Percentiles rank a stretch among this genome's conserved stretches.
phyloP scores from a whole-genome alignment of 768 basidiomycete species.

The Trametes maxima region DNA sequence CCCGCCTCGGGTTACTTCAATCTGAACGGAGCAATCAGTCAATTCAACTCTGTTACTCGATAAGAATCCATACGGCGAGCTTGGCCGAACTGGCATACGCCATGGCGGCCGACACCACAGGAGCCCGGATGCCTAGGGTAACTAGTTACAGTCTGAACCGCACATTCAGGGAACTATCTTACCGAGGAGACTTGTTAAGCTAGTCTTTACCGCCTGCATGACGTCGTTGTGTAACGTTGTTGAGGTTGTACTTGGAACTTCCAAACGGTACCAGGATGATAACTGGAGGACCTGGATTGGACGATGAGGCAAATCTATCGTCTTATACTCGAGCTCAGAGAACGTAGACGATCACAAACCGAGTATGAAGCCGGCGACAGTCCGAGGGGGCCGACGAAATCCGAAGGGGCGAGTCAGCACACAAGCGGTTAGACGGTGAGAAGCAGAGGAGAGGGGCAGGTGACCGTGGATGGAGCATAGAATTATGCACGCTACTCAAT shows the following conservation, averaged over 20 bases:
- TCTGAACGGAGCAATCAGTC: constrained; percentile 44
- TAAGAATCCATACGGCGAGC: constrained; percentile 23
- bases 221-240: not conserved
- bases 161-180: constrained; percentile 15
- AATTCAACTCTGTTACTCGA: constrained; percentile 1
- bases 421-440: too few species aligned
- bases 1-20: constrained; percentile 66
- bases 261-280: too few species aligned
- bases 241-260: too few species aligned
- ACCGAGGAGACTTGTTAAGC: constrained; percentile 57
- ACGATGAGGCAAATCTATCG: too few species aligned
- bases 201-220: constrained; percentile 38
- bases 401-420: too few species aligned
- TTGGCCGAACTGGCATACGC: constrained; percentile 65
- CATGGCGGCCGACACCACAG: constrained; percentile 72
- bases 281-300: not conserved
- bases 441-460: too few species aligned
- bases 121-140: constrained; percentile 52
- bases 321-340: too few species aligned
- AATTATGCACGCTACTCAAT: too few species aligned
- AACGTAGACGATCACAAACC: too few species aligned
- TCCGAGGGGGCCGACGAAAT: too few species aligned
- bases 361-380: too few species aligned
- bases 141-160: not conserved
- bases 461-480: too few species aligned